Base-by-base conservation (phyloP, 176 grass and related monocot species). In the Rhynchospora breviuscula region DNA sequence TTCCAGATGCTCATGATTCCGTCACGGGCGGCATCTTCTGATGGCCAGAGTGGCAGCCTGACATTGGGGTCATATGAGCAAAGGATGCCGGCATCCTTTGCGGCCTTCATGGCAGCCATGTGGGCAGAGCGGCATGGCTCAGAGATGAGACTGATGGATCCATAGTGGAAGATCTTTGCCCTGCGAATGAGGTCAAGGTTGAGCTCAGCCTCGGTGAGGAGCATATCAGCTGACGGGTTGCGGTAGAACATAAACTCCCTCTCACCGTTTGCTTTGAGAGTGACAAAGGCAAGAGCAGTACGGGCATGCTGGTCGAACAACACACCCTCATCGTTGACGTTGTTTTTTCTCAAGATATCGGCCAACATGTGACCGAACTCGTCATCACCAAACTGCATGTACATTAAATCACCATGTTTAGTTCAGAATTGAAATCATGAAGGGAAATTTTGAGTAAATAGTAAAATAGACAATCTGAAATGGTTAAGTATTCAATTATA, bases 231-330 rank as follows among this genome's bases (percentile, higher is more conserved):
- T 13, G 84, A 87, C 0, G 94, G 94, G 88, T 97, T 97, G 58
- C 94, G 88, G 86, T 97, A 97, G 91, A 97, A 97, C 94, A 97
- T 97, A 85, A 97, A 97, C 91, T 97, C 94, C 7, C 94, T 86
- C 84, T 97, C 94, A 14, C 94, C 95, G 25, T 90, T 87, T 1
- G 47, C 48, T 67, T 93, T 94, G 18, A 98, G 82, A 0, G 95
- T 98, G 0, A 98, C 95, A 77, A 98, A 98, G 26, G 95, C 95
- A 0, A 98, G 89, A 0, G 95, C 95, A 0, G 95, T 98, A 49
- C 95, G 95, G 0, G 92, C 92, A 63, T 98, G 90, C 81, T 84
- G 25, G 92, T 98, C 92, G 81, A 82, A 98, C 8, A 91, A 65
- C 54, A 91, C 90, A 0, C 95, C 95, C 48, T 91, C 90, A 0